Evolutionary conservation across 768 basidiomycete species (phyloP).

Genomic region (Kockovaella imperatae): DNA sequence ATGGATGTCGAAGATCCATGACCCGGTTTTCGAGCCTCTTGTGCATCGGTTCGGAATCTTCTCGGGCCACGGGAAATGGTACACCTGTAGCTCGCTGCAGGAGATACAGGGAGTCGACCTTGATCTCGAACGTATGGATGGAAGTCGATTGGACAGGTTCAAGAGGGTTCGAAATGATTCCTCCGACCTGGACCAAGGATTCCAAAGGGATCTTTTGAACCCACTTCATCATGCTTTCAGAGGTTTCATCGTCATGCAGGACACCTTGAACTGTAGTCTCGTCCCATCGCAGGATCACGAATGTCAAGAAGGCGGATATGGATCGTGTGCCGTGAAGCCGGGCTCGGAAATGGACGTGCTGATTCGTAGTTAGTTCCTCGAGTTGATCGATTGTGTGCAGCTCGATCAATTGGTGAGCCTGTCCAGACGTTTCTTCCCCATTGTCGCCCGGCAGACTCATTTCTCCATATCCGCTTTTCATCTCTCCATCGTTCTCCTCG

Average conservation of each 20-base stretch:
- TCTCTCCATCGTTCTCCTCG: slow-evolving; percentile 52
- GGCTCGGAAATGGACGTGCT: slow-evolving; percentile 71
- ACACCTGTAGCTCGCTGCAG: slow-evolving; percentile 84
- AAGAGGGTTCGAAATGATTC: slow-evolving; percentile 58
- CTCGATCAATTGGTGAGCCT: slow-evolving; percentile 4
- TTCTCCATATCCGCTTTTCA: slow-evolving; percentile 58
- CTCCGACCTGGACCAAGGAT: slow-evolving; percentile 82
- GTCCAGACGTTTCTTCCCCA: slow-evolving; percentile 13
- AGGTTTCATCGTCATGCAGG: slow-evolving; percentile 84
- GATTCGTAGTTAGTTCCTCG: slow-evolving; percentile 46
- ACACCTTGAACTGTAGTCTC: slow-evolving; percentile 66
- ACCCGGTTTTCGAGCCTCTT: slow-evolving; percentile 84
- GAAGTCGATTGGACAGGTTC: slow-evolving; percentile 74
- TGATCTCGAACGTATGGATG: slow-evolving; percentile 49
- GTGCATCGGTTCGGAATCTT: slow-evolving; percentile 52
- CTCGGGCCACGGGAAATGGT: slow-evolving; percentile 63
- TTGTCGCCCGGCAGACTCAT: too few relatives aligned
- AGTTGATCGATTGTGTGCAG: slow-evolving; percentile 44
- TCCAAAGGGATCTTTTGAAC: slow-evolving; percentile 49
- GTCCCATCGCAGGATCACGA: slow-evolving; percentile 15
- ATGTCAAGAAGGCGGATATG: slow-evolving; percentile 36
- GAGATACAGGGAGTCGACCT: slow-evolving; percentile 52
- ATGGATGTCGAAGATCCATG: slow-evolving; percentile 79
- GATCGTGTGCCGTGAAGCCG: slow-evolving; percentile 80
- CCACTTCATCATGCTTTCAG: slow-evolving; percentile 55